Base-by-base conservation (phyloP, 1,284 basidiomycete genomes). In the Leccinum glutinopallens region DNA sequence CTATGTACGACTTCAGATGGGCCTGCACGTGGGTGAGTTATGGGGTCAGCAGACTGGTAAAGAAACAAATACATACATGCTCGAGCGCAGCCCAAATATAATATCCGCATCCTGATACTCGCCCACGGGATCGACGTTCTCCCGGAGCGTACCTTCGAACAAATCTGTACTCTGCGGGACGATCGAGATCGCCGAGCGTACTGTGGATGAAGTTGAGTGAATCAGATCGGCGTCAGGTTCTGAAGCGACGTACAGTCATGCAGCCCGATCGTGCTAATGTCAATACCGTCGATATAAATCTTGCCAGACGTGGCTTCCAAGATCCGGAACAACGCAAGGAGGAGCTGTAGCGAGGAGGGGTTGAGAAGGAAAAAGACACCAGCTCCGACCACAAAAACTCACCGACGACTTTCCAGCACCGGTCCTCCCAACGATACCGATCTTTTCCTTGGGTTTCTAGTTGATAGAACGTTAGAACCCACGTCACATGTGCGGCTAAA, bases 341-440 rank as follows among this genome's bases (percentile, higher is more conserved):
- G 79, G 17, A 89, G 74, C 84, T 89, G 67, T 6, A n/a, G 12
- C 6, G 17, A 3, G 19, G 5, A 25, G 19, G 25, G 4, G 5
- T 32, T 55, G n/a, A 63, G 8, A 58, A 39, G 33, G 54, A 29
- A 19, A 0, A 35, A 46, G 1, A 12, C 1, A 35, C 0, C 12
- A 32, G 12, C 4, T 10, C 39, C 15, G 6, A 61, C 43, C 5
- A 63, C 4, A 70, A 1, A 6, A 35, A 58, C 88, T 81, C 65
- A 96, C 84, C 3, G 91, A 92, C 33, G 89, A 92, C 79, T 97
- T 97, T 66, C 96, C 96, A n/a, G 94, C 92, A 2, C 96, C 95
- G 1, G 96, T 98, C 65, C 96, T 81, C 2, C 96, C 96, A 71
- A 89, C 89, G 4, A 96, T 84, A 22, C 94, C 94, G 59, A 97